These are phyloP conservation scores for Coniochaeta prunicola DNA, from an alignment of 2,329 filamentous ascomycete species.

Conservation along the genomic window DNA sequence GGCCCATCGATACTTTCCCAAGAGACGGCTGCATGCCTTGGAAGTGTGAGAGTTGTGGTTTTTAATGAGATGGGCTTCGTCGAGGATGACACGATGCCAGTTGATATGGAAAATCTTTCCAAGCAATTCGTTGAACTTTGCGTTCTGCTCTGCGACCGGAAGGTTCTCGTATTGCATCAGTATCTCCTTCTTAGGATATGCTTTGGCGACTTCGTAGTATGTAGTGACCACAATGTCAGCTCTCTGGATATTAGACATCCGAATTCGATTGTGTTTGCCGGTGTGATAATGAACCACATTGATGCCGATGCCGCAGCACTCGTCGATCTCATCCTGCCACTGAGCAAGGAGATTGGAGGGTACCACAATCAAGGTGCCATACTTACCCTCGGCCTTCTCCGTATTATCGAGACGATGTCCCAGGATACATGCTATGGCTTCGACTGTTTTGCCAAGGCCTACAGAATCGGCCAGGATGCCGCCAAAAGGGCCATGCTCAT, in stretches of 20 bases:
- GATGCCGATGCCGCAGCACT: conserved; percentile 15
- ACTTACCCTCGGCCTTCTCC: conserved; percentile 26
- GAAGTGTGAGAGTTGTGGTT: conserved; percentile 28
- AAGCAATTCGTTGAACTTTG: conserved; percentile 14
- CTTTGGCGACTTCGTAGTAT: conserved; percentile 16
- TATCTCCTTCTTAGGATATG: conserved; percentile 8
- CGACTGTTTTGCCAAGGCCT: conserved; percentile 59
- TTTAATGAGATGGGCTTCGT: conserved; percentile 51
- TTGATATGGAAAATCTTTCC: conserved; percentile 28
- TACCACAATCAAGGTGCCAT: conserved; percentile 24
- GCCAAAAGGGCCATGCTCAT: conserved; percentile 29
- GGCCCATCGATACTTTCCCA: conserved; percentile 24
- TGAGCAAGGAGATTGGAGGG: conserved; percentile 18
- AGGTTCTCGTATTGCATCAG: not conserved
- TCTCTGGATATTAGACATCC: not conserved
- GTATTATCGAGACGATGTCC: conserved; percentile 29
- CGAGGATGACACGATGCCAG: conserved; percentile 46
- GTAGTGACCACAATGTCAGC: conserved; percentile 15
- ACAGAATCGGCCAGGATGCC: conserved; percentile 56
- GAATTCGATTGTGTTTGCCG: not conserved
- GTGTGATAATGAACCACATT: conserved; percentile 1
- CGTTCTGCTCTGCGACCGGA: not conserved
- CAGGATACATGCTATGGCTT: conserved; percentile 28
- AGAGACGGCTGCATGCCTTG: conserved; percentile 13
- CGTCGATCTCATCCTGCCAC: conserved; percentile 20